Base-by-base conservation (phyloP, 73 alveolate species). In the Breviolum minutum region DNA sequence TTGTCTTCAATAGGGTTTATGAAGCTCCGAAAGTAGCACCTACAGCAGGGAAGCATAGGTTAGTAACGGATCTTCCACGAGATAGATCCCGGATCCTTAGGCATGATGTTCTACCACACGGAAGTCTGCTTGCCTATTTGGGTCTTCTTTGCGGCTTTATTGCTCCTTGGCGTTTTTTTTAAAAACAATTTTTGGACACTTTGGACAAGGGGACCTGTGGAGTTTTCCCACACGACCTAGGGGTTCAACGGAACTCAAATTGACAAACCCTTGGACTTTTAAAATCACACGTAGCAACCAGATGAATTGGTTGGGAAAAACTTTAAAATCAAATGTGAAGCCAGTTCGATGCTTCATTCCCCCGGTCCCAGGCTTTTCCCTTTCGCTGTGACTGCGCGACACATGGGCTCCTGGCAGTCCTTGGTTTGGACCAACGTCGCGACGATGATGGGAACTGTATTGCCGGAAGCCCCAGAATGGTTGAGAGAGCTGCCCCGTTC, bases 361-460 rank as follows among this genome's bases (percentile, higher is more conserved):
- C 54, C 54, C 54, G 54, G 17, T 14, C 29, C 27, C 54, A 90
- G 96, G 96, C 96, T 90, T 1, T 29, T 92, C 26, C 97, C 97
- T 40, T 92, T 92, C 19, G 97, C 97, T 2, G 81, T 68, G 7
- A 73, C 90, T 13, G 97, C 97, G 16, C 97, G 97, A 13, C 88
- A 60, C 66, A 54, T 92, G 97, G 97, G 97, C 79, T 66, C 97
- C 30, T 92, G 97, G 97, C 97, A 48, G 63, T 73, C 90, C 0
- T 26, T 92, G 40, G 90, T 92, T 5, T 92, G 97, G 97, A 19
- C 64, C 76, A 92, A 92, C 54, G 80, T 92, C 60, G 86, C 71
- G 80, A 73, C 97, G 30, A 66, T 92, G 20, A 71, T 79, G 63
- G 97, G 97, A 6, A 74, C 97, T 7, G 97, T 92, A 48, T 11